These are phyloP conservation scores for Phytomonas serpens DNA, from an alignment of 208 protist species.

Conservation along the genomic window DNA sequence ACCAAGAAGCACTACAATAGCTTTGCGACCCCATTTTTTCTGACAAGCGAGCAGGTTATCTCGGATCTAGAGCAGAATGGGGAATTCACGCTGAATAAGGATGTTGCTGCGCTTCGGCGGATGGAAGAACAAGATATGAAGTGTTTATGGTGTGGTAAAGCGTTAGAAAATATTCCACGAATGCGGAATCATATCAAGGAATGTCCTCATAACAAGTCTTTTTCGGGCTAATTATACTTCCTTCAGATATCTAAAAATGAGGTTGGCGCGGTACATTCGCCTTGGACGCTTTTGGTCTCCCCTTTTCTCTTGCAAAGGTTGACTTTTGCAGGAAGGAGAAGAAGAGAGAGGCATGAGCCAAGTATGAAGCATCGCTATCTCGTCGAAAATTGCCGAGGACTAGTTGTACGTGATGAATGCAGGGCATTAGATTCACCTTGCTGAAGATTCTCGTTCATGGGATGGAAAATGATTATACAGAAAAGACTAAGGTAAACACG, in stretches of 20 bases:
- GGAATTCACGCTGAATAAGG: slow-evolving; percentile 62
- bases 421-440: neutral
- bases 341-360: neutral
- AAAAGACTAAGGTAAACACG: neutral
- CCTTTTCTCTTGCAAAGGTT: neutral
- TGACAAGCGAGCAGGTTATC: slow-evolving; percentile 47
- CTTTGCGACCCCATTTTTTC: slow-evolving; percentile 85
- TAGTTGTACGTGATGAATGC: neutral
- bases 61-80: slow-evolving; percentile 51
- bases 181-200: slow-evolving; percentile 52
- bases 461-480: neutral
- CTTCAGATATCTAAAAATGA: neutral
- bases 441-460: neutral
- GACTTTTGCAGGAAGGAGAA: neutral
- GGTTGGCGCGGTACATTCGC: neutral
- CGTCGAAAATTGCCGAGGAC: neutral
- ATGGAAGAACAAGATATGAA: slow-evolving; percentile 69
- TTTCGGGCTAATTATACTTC: slow-evolving; percentile 12
- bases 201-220: slow-evolving; percentile 42
- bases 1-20: slow-evolving; percentile 88
- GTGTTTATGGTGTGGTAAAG: slow-evolving; percentile 75
- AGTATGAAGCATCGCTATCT: neutral
- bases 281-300: neutral
- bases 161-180: slow-evolving; percentile 40
- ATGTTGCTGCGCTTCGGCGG: slow-evolving; percentile 32